phyloP scores from a whole-genome alignment of 352 stramenopile species.

The Phytophthora vignae region DNA sequence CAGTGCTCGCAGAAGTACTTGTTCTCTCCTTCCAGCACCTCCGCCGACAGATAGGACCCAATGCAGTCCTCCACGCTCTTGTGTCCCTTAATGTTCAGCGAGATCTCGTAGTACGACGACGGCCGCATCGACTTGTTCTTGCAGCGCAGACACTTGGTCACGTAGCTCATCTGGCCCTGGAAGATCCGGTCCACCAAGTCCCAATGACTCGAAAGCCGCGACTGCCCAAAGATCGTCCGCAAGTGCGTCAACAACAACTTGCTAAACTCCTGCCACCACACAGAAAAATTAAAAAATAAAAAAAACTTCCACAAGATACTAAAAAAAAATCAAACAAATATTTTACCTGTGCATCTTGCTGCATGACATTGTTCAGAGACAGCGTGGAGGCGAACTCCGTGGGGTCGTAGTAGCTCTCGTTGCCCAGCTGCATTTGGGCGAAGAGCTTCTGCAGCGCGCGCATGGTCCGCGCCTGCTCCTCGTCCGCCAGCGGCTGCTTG shows the following conservation, averaged over 20 bases:
- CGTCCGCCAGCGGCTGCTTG: slow-evolving; percentile 50
- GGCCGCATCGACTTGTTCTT: slow-evolving; percentile 66
- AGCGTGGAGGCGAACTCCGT: slow-evolving; percentile 83
- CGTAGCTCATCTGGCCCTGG: slow-evolving; percentile 85
- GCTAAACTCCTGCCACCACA: slow-evolving; percentile 77
- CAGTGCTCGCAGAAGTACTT: slow-evolving; percentile 89
- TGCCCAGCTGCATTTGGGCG: slow-evolving; percentile 82
- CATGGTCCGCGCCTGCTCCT: slow-evolving; percentile 78
- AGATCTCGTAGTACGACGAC: slow-evolving; percentile 88
- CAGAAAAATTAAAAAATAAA: slow-evolving; percentile 10
- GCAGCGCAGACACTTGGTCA: slow-evolving; percentile 84
- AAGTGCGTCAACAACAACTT: slow-evolving; percentile 87
- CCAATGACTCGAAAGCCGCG: slow-evolving; percentile 56
- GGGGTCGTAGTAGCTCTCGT: slow-evolving; percentile 76
- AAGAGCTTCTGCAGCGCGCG: slow-evolving; percentile 85
- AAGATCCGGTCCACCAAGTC: slow-evolving; percentile 83
- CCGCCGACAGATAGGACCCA: slow-evolving; percentile 71
- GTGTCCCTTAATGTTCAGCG: slow-evolving; percentile 88
- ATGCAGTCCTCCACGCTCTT: slow-evolving; percentile 77
- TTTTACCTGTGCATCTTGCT: slow-evolving; percentile 89
- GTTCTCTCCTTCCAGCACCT: slow-evolving; percentile 88
- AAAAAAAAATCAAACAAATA: not conserved
- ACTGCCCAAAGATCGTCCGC: slow-evolving; percentile 79
- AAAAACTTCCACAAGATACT: slow-evolving; percentile 10
- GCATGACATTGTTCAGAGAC: slow-evolving; percentile 81